Evolutionary conservation across 352 stramenopile genomes (phyloP).

Genomic region (Globisporangium sylvaticum): DNA sequence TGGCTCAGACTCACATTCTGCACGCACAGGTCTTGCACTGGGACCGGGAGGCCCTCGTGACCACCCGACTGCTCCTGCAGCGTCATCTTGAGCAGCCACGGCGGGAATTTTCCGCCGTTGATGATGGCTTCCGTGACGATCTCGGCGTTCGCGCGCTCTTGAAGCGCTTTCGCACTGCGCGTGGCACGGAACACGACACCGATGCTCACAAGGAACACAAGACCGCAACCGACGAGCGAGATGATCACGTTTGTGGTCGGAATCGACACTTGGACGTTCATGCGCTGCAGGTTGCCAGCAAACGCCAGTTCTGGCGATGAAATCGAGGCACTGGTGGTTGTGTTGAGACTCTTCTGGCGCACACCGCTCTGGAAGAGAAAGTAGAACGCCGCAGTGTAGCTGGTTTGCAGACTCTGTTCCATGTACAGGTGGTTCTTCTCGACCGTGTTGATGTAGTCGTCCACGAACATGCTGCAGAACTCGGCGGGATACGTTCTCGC

Average conservation of each 20-base stretch:
- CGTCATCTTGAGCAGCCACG: too few species aligned
- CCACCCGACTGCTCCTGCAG: too few species aligned
- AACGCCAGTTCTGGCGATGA: not conserved
- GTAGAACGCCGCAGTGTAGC: constrained; percentile 32
- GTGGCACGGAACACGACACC: too few species aligned
- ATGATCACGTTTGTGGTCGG: not conserved
- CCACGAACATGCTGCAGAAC: constrained; percentile 1
- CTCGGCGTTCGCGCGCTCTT: too few species aligned
- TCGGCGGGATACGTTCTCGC: not conserved
- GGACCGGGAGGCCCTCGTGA: too few species aligned
- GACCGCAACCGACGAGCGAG: constrained; percentile 1
- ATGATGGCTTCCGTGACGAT: too few species aligned
- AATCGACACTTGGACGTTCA: not conserved
- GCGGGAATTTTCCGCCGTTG: too few species aligned
- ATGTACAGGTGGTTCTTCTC: constrained; percentile 42
- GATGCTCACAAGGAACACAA: not conserved
- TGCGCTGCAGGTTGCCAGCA: not conserved
- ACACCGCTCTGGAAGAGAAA: constrained; percentile 35
- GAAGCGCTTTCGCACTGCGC: too few species aligned
- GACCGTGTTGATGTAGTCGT: constrained; percentile 13
- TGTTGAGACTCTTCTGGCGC: not conserved
- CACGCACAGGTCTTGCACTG: too few species aligned
- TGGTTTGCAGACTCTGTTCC: constrained; percentile 29
- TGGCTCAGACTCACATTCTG: too few species aligned
- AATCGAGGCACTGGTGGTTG: not conserved